Evolutionary conservation across 1,284 basidiomycete species (phyloP).

Genomic region (Rugosomyces carneus): DNA sequence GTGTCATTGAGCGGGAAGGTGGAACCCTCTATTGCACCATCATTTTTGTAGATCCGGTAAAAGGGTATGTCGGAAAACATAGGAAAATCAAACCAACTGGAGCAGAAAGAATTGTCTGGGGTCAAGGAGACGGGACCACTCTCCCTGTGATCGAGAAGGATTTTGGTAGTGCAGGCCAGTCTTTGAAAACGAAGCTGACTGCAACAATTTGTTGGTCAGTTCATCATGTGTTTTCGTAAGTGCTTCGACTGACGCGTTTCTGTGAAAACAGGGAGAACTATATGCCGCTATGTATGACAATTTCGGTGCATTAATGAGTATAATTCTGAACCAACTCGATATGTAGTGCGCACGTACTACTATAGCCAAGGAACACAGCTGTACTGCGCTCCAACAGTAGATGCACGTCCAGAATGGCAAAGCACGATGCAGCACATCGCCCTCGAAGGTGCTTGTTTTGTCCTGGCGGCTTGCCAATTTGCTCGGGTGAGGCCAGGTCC

Average conservation of each 20-base stretch:
- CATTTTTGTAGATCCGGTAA: conserved; percentile 54
- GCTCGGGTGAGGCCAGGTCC: conserved; percentile 30
- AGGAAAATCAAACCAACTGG: conserved; percentile 73
- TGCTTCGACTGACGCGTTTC: background rate
- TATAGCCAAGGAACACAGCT: conserved; percentile 59
- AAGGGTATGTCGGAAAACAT: conserved; percentile 59
- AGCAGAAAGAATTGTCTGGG: conserved; percentile 66
- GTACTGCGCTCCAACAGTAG: conserved; percentile 70
- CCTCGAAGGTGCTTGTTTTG: conserved; percentile 72
- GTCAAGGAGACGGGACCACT: conserved; percentile 49
- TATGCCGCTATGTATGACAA: conserved; percentile 59
- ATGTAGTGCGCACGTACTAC: conserved; percentile 51
- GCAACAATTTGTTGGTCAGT: conserved; percentile 64
- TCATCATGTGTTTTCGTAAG: background rate
- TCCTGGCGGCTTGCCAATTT: conserved; percentile 62
- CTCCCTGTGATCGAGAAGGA: conserved; percentile 37
- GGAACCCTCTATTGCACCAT: conserved; percentile 70
- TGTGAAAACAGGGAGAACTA: conserved; percentile 59
- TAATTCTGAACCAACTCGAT: background rate
- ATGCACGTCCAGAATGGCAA: conserved; percentile 59
- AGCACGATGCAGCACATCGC: conserved; percentile 70
- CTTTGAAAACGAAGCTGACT: conserved; percentile 47
- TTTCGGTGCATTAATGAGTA: too few relatives aligned
- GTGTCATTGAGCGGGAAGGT: conserved; percentile 60
- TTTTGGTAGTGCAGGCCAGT: conserved; percentile 22